Base-by-base conservation (phyloP, 257 asterid species). In the Marsdenia floribunda region DNA sequence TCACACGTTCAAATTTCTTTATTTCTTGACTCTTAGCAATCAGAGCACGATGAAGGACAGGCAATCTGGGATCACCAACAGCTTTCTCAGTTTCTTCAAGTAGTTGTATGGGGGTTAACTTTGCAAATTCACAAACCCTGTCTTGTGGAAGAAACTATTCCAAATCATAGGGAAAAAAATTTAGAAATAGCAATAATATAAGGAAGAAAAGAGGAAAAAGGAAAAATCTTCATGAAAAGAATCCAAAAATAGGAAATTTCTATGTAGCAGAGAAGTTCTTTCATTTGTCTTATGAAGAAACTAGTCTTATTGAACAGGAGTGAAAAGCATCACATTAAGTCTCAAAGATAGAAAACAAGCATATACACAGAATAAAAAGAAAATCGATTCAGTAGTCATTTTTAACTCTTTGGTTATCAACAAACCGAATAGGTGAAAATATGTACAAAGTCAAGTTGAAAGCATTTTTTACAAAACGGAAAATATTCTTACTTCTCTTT, bases 81-180 rank as follows among this genome's bases (percentile, higher is more conserved):
- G 98, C 99, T 69, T 92, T 94, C 82, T 94, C 97, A 73, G 99
- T 94, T 85, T 94, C 99, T 78, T 88, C 93, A 55, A 94, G 97
- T 38, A 94, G 97, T 86, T 90, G 96, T 77, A 94, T 85, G 19
- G 98, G 99, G 83, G 92, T 89, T 83, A 94, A 83, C 92, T 90
- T 94, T 4, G 99, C 99, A 87, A 94, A 94, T 83, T 94, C 99
- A 80, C 99, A 92, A 66, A 94, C 99, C 81, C 99, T 83, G 85
- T 92, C 99, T 86, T 94, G 99, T 72, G 97, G 99, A 65, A 92
- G 91, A 87, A 94, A 94, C 97, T 94, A 80, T 26, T 75, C 53
- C 87, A 80, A 73, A 80, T 64, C 80, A 76, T 22, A 12, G 26
- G 70, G 66, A 49, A 74, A 77, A 47, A 47, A 29, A 55, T 50